Evolutionary conservation across 2,329 filamentous ascomycete species (phyloP).

Genomic region (Colletotrichum eleusines): DNA sequence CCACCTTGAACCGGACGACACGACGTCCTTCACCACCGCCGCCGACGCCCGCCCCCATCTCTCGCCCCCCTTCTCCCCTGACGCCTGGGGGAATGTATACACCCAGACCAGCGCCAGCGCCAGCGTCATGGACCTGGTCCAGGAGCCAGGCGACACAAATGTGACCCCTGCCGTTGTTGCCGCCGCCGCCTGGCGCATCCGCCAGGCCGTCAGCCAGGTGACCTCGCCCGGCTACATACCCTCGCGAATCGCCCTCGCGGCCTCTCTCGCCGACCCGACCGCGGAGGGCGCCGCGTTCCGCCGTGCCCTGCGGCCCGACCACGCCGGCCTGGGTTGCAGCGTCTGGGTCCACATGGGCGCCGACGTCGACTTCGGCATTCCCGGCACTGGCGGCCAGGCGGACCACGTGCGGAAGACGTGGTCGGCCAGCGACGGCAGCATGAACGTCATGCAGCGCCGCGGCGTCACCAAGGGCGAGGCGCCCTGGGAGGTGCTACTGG

Average conservation of each 20-base stretch:
- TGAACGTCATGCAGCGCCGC: conserved; percentile 36
- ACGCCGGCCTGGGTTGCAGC: conserved; percentile 23
- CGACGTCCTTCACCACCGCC: conserved; percentile 20
- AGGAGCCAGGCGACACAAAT: background rate
- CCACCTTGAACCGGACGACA: conserved; percentile 4
- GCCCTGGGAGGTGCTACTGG: conserved; percentile 25
- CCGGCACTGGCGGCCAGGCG: conserved; percentile 10
- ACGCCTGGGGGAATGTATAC: conserved; percentile 31
- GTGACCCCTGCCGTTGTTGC: background rate
- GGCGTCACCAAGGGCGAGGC: conserved; percentile 26
- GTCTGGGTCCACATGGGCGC: conserved; percentile 39
- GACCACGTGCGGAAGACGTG: conserved; percentile 36
- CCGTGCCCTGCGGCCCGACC: conserved; percentile 9
- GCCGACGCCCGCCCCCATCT: conserved; percentile 20
- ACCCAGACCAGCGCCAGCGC: conserved; percentile 14
- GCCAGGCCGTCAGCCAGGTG: conserved; percentile 11
- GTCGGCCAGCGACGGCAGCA: conserved; percentile 32
- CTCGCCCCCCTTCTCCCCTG: background rate
- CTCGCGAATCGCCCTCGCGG: conserved; percentile 21
- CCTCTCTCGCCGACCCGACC: conserved; percentile 11
- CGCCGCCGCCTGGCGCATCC: conserved; percentile 23
- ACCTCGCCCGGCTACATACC: conserved; percentile 18
- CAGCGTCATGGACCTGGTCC: background rate
- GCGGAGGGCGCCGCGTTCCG: conserved; percentile 17
- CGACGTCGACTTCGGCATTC: conserved; percentile 34